Conservation (phyloP, 1,284 basidiomycete genomes). For the Hypsizygus ulmarius region DNA sequence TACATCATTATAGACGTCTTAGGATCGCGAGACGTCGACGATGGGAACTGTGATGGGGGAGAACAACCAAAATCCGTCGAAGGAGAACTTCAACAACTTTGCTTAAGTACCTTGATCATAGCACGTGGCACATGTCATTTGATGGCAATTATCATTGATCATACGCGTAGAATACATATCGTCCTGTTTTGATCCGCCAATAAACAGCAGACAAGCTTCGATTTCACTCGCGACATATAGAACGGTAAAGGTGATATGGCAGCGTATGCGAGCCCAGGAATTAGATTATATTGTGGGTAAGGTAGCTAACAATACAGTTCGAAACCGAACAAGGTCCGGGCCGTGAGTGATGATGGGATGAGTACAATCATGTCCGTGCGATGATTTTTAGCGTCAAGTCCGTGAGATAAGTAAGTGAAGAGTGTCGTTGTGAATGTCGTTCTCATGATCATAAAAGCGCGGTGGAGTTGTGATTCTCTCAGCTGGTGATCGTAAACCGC, state of each 20-base stretch:
- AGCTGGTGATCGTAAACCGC: slow-evolving; percentile 20
- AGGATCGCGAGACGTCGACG: slow-evolving; percentile 10
- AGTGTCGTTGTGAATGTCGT: slow-evolving; percentile 10
- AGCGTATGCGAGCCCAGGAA: slow-evolving; percentile 6
- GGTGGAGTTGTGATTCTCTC: slow-evolving; percentile 5
- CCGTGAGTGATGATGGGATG: slow-evolving; percentile 4
- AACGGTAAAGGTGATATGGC: slow-evolving; percentile 7
- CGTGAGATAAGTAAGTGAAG: slow-evolving; percentile 13
- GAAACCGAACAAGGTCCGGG: slow-evolving; percentile 13
- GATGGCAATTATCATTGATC: too few species aligned
- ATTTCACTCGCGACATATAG: slow-evolving; percentile 10
- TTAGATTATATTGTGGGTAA: slow-evolving; percentile 16
- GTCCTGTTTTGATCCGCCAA: slow-evolving; percentile 1
- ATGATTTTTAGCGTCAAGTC: slow-evolving; percentile 7
- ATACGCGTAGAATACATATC: neutral
- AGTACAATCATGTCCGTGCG: slow-evolving; percentile 8
- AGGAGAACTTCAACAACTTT: slow-evolving; percentile 1
- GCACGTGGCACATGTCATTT: slow-evolving; percentile 21
- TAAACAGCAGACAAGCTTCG: too few species aligned
- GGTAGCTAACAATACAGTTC: slow-evolving; percentile 20
- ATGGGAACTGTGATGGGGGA: slow-evolving; percentile 13
- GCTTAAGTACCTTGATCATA: slow-evolving; percentile 11
- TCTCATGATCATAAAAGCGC: slow-evolving; percentile 5
- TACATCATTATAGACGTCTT: slow-evolving; percentile 32
- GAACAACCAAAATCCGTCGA: slow-evolving; percentile 7